Evolutionary conservation across 2,329 filamentous ascomycete genomes (phyloP), one percentile per base, ranked within the genome.

Genomic region (Aureobasidium lini): DNA sequence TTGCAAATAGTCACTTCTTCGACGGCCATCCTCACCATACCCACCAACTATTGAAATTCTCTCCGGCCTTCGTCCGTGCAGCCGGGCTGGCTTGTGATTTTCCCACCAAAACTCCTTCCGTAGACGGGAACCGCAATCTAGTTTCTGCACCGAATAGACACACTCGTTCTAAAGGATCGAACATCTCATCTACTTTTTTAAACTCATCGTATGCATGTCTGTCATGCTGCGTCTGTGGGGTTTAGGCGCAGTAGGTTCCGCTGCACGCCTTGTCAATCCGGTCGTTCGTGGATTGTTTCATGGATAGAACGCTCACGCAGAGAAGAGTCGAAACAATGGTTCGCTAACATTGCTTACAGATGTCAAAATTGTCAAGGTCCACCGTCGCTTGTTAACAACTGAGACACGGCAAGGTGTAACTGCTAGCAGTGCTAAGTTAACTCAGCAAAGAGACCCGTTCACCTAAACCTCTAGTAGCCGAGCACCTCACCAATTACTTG

Each of bases 171-270:
- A 34, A 32, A 43, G 39, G 50, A 54, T 54, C 50, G 52, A 46
- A 44, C n/a, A 44, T 56, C 52, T 54, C 54, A 37, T 57, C 54
- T 57, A 34, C 5, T n/a, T 57, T 29, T 47, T 57, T 57, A 48
- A 57, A 57, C 42, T 57, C 43, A 48, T 57, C 54, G 42, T 57
- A 48, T 57, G 54, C 54, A 57, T 57, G 43, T 48, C 42, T 48
- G 54, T 57, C 54, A 57, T 57, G 34, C 54, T 57, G 54, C 54
- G 36, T 57, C 43, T 57, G 54, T 57, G 54, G 54, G 54, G 54
- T 37, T 23, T 57, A 57, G 43, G 54, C 54, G 52, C 52, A 57
- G 52, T 57, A 57, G 52, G 39, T 57, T 57, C 52, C 52, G 54
- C 54, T 57, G 54, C 54, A 47, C 13, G 44, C 40, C 53, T 48